Evolutionary conservation across 2,329 filamentous ascomycete genomes (phyloP).

Genomic region (Curvularia eragrostidis): DNA sequence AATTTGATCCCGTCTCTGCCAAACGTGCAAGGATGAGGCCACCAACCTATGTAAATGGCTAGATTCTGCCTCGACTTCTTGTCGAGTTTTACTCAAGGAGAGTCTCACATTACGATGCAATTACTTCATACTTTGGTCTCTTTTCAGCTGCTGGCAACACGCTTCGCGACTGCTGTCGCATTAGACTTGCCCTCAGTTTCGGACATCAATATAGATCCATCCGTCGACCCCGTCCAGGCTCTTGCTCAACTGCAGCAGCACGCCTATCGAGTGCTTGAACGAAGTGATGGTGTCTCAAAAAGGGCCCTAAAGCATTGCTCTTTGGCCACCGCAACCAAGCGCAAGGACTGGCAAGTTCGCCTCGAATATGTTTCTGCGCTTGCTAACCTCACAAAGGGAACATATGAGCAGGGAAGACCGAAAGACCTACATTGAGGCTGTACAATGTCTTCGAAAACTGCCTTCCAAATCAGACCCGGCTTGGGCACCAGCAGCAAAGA

Average conservation of each 20-base stretch:
- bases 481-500: constrained; percentile 12
- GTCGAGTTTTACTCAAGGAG: neutral
- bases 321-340: constrained; percentile 3
- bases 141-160: constrained; percentile 6
- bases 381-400: constrained; percentile 6
- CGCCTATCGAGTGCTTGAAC: constrained; percentile 4
- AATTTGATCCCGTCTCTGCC: neutral
- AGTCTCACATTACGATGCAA: neutral
- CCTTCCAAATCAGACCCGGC: constrained; percentile 6
- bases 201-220: constrained; percentile 6
- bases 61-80: neutral
- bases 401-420: constrained; percentile 3
- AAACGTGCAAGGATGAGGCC: neutral
- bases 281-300: neutral
- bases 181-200: constrained; percentile 1
- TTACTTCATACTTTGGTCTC: neutral
- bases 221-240: constrained; percentile 4
- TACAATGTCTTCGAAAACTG: constrained; percentile 9
- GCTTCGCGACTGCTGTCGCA: constrained; percentile 1
- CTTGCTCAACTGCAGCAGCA: constrained; percentile 10
- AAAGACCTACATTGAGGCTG: constrained; percentile 6
- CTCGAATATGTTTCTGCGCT: neutral
- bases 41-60: neutral
- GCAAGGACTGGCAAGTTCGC: constrained; percentile 1
- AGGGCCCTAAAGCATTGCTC: neutral